phyloP scores from a whole-genome alignment of 495 filamentous ascomycete genomes.

The Amniculicola lignicola region DNA sequence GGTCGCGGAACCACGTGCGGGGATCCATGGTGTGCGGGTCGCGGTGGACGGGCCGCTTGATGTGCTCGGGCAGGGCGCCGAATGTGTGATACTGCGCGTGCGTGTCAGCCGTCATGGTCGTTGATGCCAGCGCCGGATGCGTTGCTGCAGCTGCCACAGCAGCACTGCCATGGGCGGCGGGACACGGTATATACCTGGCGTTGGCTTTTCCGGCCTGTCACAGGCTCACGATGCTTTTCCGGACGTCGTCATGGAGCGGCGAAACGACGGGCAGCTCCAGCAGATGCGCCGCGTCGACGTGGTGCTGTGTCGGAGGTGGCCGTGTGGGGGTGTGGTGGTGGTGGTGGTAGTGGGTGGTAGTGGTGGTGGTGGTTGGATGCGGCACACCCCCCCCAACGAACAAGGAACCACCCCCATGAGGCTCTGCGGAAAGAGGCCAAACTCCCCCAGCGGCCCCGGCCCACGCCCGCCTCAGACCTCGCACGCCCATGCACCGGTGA shows the following conservation, averaged over 20 bases:
- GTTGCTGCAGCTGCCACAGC: background rate
- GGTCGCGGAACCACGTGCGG: constrained; percentile 36
- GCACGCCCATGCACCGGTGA: background rate
- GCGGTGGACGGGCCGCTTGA: constrained; percentile 23
- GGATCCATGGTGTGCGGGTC: constrained; percentile 36
- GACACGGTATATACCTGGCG: constrained; percentile 12
- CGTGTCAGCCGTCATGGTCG: constrained; percentile 16
- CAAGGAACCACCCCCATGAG: constrained; percentile 5
- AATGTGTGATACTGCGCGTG: constrained; percentile 25
- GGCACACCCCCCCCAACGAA: too few species aligned
- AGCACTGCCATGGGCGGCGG: background rate
- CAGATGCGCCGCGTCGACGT: background rate
- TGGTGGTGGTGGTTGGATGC: too few species aligned
- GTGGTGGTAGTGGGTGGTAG: too few species aligned
- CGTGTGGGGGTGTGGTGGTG: constrained; percentile 19
- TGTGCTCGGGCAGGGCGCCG: background rate
- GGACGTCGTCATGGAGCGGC: constrained; percentile 25
- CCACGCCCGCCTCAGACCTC: background rate
- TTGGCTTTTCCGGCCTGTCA: constrained; percentile 13
- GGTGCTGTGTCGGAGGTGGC: constrained; percentile 25
- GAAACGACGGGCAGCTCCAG: constrained; percentile 18
- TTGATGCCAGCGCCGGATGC: background rate
- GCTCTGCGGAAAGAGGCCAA: constrained; percentile 21
- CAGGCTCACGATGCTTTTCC: constrained; percentile 25
- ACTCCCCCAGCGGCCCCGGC: background rate